Conservation (phyloP, 805 yeast species). For the Ogataea trehaloabstinens region DNA sequence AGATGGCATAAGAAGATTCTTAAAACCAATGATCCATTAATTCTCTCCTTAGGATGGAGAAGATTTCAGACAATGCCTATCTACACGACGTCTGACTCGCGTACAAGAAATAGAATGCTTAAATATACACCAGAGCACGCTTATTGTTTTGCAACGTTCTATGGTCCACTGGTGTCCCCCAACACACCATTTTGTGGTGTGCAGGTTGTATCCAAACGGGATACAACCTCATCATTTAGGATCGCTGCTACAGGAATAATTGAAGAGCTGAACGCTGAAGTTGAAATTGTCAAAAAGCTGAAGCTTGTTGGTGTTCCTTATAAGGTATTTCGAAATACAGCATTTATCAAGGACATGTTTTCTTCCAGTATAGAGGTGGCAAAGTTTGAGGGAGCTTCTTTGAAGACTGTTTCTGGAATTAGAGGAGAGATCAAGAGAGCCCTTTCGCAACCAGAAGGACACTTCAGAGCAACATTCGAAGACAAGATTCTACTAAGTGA, state of each 20-base stretch:
- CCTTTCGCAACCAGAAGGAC: constrained; percentile 89
- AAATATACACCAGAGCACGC: constrained; percentile 98
- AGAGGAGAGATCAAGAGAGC: constrained; percentile 98
- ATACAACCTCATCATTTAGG: constrained; percentile 86
- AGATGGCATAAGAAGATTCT: constrained; percentile 98
- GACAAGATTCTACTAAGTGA: constrained; percentile 92
- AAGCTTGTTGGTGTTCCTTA: constrained; percentile 94
- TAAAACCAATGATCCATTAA: constrained; percentile 93
- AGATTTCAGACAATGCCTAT: constrained; percentile 95
- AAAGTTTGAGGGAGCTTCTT: constrained; percentile 95
- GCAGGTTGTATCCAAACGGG: constrained; percentile 78
- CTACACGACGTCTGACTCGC: constrained; percentile 93
- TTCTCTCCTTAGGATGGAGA: constrained; percentile 95
- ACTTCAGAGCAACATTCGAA: constrained; percentile 94
- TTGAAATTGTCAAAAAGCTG: constrained; percentile 92
- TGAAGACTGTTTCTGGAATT: constrained; percentile 94
- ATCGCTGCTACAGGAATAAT: constrained; percentile 97
- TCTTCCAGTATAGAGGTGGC: constrained; percentile 91
- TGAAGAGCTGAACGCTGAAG: constrained; percentile 85
- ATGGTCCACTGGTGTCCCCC: constrained; percentile 96
- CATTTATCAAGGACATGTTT: constrained; percentile 97
- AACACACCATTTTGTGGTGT: constrained; percentile 97
- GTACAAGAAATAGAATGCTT: constrained; percentile 97
- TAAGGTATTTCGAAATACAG: constrained; percentile 92
- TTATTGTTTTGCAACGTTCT: constrained; percentile 91